Evolutionary conservation across 148 eudicot species (phyloP), one percentile per base, ranked within the genome.

Genomic region (Spergularia marina): DNA sequence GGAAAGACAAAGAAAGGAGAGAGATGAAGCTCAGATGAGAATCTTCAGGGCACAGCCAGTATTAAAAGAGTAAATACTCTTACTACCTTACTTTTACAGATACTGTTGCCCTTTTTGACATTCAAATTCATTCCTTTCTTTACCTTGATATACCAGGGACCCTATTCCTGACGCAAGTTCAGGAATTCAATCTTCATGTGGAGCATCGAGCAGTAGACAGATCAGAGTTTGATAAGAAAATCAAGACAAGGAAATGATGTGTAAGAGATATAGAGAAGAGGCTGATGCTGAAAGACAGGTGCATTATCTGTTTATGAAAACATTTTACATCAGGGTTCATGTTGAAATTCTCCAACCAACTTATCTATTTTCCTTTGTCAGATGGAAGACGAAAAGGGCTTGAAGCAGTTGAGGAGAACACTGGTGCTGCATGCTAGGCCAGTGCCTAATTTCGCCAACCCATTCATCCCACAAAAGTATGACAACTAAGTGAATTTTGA

Each of bases 341-440:
- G 18, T 16, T 14, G 23, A 62, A 51, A 47, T 60, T n/a, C 25
- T 23, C 15, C 18, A 2, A n/a, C 8, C 10, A 6, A 0, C 71
- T 12, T 20, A 20, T 11, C 14, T 36, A 21, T 23, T 57, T 21
- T 2, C 2, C 49, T 62, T 17, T 65, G 21, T 68, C 81, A 94
- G 97, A 90, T 95, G 96, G 99, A 95, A 72, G 99, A 95, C 71
- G 96, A 95, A 85, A 95, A 91, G 80, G 99, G 97, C 49, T 76
- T 95, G 86, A 92, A 95, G 87, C 97, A 92, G 66, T 59, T 95
- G 62, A 82, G 97, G 74, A 92, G 96, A 81, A 88, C 97, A 6
- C 54, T 92, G 84, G 94, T 92, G 63, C 97, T 91, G 53, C 96
- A 92, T 79, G 97, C 97, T 68, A 89, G 97, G 77, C 97, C 97